phyloP scores from a whole-genome alignment of 2,329 filamentous ascomycete genomes.

The Fusarium brachygibbosum region DNA sequence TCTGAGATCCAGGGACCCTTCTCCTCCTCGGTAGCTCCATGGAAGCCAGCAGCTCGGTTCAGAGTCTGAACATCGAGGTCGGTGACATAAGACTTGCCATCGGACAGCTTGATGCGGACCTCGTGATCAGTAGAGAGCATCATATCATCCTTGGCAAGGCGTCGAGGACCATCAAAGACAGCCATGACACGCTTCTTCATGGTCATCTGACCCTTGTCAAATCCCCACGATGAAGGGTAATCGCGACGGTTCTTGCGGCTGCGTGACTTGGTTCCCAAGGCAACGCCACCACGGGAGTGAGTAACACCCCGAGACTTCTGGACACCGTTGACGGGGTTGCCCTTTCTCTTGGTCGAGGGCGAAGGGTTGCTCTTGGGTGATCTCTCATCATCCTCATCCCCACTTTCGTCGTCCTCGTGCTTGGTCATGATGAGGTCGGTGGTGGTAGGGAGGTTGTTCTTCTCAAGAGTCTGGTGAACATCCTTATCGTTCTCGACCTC shows the following conservation, averaged over 20 bases:
- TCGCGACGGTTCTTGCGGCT: slow-evolving; percentile 92
- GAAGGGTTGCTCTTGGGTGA: slow-evolving; percentile 62
- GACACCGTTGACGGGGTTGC: slow-evolving; percentile 68
- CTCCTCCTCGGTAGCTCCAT: slow-evolving; percentile 84
- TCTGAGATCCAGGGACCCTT: slow-evolving; percentile 87
- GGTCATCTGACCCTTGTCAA: slow-evolving; percentile 92
- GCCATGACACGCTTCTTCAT: slow-evolving; percentile 98
- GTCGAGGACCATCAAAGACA: slow-evolving; percentile 88
- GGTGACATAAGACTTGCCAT: slow-evolving; percentile 85
- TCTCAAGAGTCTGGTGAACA: slow-evolving; percentile 73
- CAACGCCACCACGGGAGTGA: slow-evolving; percentile 80
- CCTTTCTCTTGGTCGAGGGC: slow-evolving; percentile 66
- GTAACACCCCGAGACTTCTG: slow-evolving; percentile 81
- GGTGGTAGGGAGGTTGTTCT: slow-evolving; percentile 69
- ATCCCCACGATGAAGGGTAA: slow-evolving; percentile 95
- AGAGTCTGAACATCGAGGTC: slow-evolving; percentile 94
- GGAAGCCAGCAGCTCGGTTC: slow-evolving; percentile 87
- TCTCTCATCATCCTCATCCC: slow-evolving; percentile 67
- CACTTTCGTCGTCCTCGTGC: slow-evolving; percentile 69
- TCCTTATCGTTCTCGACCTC: slow-evolving; percentile 74
- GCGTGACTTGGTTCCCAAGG: slow-evolving; percentile 67
- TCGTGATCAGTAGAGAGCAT: slow-evolving; percentile 97
- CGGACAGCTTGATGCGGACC: slow-evolving; percentile 84
- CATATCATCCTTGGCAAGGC: slow-evolving; percentile 98
- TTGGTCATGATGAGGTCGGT: slow-evolving; percentile 56